Percentiles rank a stretch among this genome's conserved stretches.
These are phyloP conservation scores for Colletotrichum sojae DNA, from an alignment of 2,329 filamentous ascomycete species.

Conservation along the genomic window DNA sequence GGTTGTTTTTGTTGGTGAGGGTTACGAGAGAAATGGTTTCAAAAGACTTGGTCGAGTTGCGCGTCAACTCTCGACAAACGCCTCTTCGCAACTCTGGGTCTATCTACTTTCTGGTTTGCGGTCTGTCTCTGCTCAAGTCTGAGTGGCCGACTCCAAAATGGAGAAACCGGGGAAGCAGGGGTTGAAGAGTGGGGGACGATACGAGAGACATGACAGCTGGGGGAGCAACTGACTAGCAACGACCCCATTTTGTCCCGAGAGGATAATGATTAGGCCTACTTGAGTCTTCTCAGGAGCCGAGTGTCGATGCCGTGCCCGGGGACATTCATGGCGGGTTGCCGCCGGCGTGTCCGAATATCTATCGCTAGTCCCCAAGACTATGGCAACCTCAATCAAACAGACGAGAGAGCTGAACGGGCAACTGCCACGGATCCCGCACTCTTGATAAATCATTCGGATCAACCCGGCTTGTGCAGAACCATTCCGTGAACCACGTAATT, in stretches of 20 bases:
- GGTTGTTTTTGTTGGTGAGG: neutral
- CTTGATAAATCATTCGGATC: neutral
- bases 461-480: neutral
- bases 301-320: conserved; percentile 4
- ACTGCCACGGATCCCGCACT: neutral
- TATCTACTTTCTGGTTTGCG: neutral
- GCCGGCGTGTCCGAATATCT: no score
- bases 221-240: conserved; percentile 22
- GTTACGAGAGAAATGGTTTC: neutral
- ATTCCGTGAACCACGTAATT: neutral
- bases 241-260: neutral
- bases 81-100: neutral
- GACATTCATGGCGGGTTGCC: neutral
- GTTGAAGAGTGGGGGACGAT: neutral
- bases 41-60: neutral
- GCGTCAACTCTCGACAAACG: neutral
- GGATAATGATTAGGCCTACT: neutral
- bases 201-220: neutral
- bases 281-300: conserved; percentile 7
- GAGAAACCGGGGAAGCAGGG: conserved; percentile 19
- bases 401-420: no score
- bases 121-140: conserved; percentile 13
- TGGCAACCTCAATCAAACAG: no score
- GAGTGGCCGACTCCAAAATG: conserved; percentile 16
- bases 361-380: no score